phyloP scores from a whole-genome alignment of 208 protist species.

The Phytomonas sp. region DNA sequence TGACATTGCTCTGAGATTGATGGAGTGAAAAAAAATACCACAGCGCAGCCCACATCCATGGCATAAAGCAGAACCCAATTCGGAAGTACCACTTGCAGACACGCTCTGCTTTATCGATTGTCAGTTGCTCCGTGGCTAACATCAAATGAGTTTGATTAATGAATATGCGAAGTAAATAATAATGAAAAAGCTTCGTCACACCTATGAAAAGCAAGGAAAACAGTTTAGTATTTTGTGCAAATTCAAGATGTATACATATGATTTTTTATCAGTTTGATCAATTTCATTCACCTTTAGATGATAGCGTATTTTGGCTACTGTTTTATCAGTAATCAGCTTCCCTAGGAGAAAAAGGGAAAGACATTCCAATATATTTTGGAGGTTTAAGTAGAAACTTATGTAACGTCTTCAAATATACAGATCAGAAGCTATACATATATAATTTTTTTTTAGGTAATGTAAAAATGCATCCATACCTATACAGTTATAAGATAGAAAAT shows the following conservation, averaged over 20 bases:
- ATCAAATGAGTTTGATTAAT: slow-evolving; percentile 12
- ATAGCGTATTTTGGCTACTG: not conserved
- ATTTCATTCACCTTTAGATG: not conserved
- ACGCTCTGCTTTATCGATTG: slow-evolving; percentile 17
- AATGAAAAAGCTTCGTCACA: not conserved
- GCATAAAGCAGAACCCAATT: slow-evolving; percentile 17
- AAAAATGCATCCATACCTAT: not conserved
- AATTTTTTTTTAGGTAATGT: not conserved
- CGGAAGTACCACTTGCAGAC: slow-evolving; percentile 21
- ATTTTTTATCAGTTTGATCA: not conserved
- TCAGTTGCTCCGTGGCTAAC: slow-evolving; percentile 20
- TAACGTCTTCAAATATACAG: not conserved
- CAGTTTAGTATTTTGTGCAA: not conserved
- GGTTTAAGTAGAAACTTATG: not conserved
- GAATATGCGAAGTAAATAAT: slow-evolving; percentile 9
- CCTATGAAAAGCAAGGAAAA: not conserved
- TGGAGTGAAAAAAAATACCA: slow-evolving; percentile 20
- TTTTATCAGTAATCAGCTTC: not conserved
- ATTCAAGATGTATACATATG: not conserved
- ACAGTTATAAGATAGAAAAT: not conserved
- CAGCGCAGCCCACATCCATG: slow-evolving; percentile 23
- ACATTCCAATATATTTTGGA: not conserved
- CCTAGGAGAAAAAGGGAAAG: not conserved
- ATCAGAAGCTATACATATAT: not conserved
- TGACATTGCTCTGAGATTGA: slow-evolving; percentile 17